Conservation (phyloP, 1,284 basidiomycete species). For the Marasmius fiardii region DNA sequence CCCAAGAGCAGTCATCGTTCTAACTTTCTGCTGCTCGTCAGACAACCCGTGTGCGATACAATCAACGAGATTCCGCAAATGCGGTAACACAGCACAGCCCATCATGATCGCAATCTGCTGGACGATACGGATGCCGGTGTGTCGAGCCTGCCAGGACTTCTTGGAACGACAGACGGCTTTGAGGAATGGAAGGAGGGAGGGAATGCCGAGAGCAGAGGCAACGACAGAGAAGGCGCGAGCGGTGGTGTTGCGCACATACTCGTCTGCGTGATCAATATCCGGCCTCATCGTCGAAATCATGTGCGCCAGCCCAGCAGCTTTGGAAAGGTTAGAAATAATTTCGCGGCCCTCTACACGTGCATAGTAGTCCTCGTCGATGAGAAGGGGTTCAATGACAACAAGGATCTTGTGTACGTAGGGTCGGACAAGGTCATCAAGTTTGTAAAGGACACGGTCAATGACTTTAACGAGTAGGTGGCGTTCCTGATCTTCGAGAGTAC, state of each 20-base stretch:
- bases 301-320: conserved; percentile 97
- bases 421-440: conserved; percentile 97
- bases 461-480: conserved; percentile 98
- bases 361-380: conserved; percentile 99
- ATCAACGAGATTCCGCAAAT: conserved; percentile 94
- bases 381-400: conserved; percentile 97
- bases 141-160: conserved; percentile 99
- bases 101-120: conserved; percentile 99
- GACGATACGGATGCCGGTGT: conserved; percentile 98
- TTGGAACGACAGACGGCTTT: conserved; percentile 98
- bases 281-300: conserved; percentile 99
- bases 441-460: conserved; percentile 98
- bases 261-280: conserved; percentile 99
- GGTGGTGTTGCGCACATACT: conserved; percentile 99
- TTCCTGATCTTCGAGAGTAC: conserved; percentile 98
- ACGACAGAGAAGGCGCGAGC: conserved; percentile 99
- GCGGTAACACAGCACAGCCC: conserved; percentile 98
- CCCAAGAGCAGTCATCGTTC: conserved; percentile 97
- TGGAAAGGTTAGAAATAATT: conserved; percentile 98
- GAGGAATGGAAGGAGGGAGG: conserved; percentile 95
- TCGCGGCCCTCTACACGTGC: conserved; percentile 99
- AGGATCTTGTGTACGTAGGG: conserved; percentile 99
- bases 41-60: conserved; percentile 95
- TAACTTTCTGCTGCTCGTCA: conserved; percentile 98
- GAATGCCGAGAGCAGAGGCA: conserved; percentile 97